A percentile compares a stretch with the other conserved stretches of the same genome.
phyloP scores from a whole-genome alignment of 2,329 filamentous ascomycete species.

The Hymenoscyphus albidus region DNA sequence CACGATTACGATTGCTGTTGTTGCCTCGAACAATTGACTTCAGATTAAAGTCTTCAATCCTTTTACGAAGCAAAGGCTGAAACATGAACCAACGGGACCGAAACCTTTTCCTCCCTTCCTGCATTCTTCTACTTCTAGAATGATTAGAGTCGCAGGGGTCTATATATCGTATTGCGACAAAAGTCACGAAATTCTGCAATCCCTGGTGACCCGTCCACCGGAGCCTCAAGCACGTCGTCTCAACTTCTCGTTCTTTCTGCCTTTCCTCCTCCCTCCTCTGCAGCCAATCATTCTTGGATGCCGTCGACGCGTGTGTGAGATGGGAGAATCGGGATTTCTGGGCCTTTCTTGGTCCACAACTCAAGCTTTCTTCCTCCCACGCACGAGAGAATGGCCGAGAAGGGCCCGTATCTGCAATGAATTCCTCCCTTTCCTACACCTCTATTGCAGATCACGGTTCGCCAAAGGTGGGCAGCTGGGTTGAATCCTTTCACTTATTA shows the following conservation, averaged over 20 bases:
- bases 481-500: background rate
- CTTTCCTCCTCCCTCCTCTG: background rate
- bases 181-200: too few species aligned
- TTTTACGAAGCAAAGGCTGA: too few species aligned
- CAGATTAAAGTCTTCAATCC: too few species aligned
- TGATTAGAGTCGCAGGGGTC: too few species aligned
- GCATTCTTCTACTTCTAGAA: too few species aligned
- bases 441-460: background rate
- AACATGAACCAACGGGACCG: too few species aligned
- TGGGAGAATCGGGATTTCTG: background rate
- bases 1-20: too few species aligned
- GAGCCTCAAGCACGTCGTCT: conserved; percentile 2
- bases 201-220: background rate
- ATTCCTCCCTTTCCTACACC: background rate
- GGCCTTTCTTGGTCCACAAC: background rate
- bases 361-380: conserved; percentile 2
- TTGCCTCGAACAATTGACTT: too few species aligned
- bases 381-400: conserved; percentile 2
- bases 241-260: background rate
- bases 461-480: background rate
- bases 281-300: background rate
- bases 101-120: too few species aligned
- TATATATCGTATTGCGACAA: too few species aligned
- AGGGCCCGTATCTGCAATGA: conserved; percentile 4
- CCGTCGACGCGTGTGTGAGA: background rate